A percentile compares a stretch with the other conserved stretches of the same genome.
phyloP scores from a whole-genome alignment of 805 yeast species.

The Myxozyma sirexii region DNA sequence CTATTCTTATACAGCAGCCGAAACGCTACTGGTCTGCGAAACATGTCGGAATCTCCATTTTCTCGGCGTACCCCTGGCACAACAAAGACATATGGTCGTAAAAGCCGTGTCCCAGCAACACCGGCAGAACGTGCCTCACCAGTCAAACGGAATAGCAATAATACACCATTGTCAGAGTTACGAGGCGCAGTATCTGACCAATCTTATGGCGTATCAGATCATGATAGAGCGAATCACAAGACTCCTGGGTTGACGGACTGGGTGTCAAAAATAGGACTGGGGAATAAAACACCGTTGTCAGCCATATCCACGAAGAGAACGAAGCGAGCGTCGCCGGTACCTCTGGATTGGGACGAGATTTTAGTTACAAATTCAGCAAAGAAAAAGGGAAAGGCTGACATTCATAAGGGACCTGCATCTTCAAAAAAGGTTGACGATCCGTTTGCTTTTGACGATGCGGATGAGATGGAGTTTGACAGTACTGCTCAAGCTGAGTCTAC shows the following conservation, averaged over 20 bases:
- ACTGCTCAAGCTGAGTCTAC: neutral
- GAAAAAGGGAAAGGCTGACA: neutral
- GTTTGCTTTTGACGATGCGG: conserved; percentile 1
- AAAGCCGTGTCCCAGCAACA: conserved; percentile 13
- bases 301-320: neutral
- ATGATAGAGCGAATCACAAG: too few relatives aligned
- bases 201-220: too few relatives aligned
- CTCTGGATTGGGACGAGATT: conserved; percentile 1
- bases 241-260: neutral
- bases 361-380: too few relatives aligned
- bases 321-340: neutral
- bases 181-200: too few relatives aligned
- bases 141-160: conserved; percentile 9
- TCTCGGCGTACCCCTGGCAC: conserved; percentile 16
- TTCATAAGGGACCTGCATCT: neutral
- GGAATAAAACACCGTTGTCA: neutral
- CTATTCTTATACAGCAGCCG: neutral
- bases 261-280: neutral
- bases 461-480: conserved; percentile 1
- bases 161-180: neutral
- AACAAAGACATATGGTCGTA: conserved; percentile 24
- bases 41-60: conserved; percentile 2
- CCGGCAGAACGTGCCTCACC: conserved; percentile 26
- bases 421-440: neutral
- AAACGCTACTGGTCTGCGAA: neutral